Evolutionary conservation across 306 rosid species (phyloP), one percentile per base, ranked within the genome.

Genomic region (Lupinus albus): DNA sequence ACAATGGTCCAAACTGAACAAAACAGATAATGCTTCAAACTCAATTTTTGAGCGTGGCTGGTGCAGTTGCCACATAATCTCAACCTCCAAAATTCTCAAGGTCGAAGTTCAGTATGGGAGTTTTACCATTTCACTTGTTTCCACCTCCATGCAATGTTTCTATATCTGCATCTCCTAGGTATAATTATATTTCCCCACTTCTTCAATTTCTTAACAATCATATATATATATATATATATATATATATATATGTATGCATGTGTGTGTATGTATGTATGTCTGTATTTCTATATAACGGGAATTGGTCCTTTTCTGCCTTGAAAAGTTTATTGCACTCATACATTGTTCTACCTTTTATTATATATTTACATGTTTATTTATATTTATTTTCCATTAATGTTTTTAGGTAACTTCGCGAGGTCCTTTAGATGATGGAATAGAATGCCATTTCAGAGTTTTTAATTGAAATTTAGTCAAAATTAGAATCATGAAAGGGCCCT

Each of bases 81-180:
- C 47, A 33, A 33, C 7, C 61, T 53, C 11, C 21, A 25, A 25
- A 25, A 59, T 6, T 61, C 20, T 61, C 44, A 69, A 56, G 7
- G 53, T 20, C 45, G 20, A 17, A 50, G 21, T 39, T 60, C 11
- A 61, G 10, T 0, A 79, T 79, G 83, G 66, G 41, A 28, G 63
- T 74, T 79, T 20, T 67, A 48, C 11, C 60, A 11, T 74, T 74
- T 57, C 67, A 51, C 59, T 55, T 64, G 52, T 11, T 68, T 62
- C 67, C 73, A 48, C 63, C 62, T 46, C 52, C 54, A 17, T 61
- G 46, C 39, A 11, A 35, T 28, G 56, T 72, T 46, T 61, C 75
- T 45, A 1, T 45, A 12, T 35, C 66, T 18, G 54, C 72, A 38
- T 67, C 67, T 68, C 70, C 18, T 21, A 54, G 79, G 83, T 73